Evolutionary conservation across 129 eudicot genomes (phyloP), one percentile per base, ranked within the genome.

Genomic region (Logfia minima): DNA sequence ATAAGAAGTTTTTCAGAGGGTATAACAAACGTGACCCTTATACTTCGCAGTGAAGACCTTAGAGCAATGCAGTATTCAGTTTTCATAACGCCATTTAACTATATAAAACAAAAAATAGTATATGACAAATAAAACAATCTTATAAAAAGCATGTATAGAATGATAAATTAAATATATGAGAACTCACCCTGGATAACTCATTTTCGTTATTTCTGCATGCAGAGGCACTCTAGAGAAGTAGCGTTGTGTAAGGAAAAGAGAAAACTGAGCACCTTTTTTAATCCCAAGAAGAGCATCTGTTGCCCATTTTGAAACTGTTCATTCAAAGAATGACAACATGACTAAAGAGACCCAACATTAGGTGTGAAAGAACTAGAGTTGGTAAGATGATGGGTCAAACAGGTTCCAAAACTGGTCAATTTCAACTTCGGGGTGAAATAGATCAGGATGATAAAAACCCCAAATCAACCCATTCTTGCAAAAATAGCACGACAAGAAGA

Each of bases 221-320:
- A 60, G 96, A 77, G 72, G 96, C 90, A 41, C 93, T 82, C 74
- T 87, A 68, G 92, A 79, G 84, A 94, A 94, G 84, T 91, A 86
- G 68, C 67, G 85, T 39, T 89, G 88, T 34, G 97, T 87, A 41
- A 94, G 91, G 83, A 80, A 83, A 59, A 94, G 89, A 68, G 97
- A 94, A 77, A 91, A 91, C 11, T 93, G 97, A 82, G 96, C 93
- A 17, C 97, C 96, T 83, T 91, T 94, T 17, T 72, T 85, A 66
- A 94, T 85, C 79, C 96, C 97, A 66, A 80, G 79, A 80, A 94
- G 82, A 31, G 97, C 90, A 77, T 94, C 98, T 79, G 89, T 89
- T 17, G 98, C 98, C 98, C 98, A 94, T 68, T 86, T 91, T 68
- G 97, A 91, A 87, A 87, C 98, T 94, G 93, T 35, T 71, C 79